Evolutionary conservation across 2,329 filamentous ascomycete genomes (phyloP), one percentile per base, ranked within the genome.

Genomic region (Hypoxylon sp.): DNA sequence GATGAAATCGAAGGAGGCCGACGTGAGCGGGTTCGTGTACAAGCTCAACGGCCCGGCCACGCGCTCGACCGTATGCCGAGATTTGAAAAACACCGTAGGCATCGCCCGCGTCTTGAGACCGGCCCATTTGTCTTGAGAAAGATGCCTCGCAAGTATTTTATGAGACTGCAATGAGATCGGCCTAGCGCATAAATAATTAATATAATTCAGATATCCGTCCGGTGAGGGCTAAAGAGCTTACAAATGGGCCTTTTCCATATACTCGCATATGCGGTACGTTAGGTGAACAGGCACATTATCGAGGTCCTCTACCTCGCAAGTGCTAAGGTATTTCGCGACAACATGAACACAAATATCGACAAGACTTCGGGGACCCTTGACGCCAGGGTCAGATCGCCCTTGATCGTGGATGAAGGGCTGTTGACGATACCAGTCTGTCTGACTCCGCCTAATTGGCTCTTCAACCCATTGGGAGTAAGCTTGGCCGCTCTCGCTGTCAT

Each of bases 21-120:
- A 81, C n/a, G 69, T 74, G 40, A 85, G 65, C 10, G 82, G 83
- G 30, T 74, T 69, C 8, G 76, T 78, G 69, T 83, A 85, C n/a
- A 73, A 66, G 13, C 61, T 63, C 25, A 85, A 78, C 1, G 71
- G 64, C 30, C 1, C 44, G 13, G 8, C 56, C 17, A 51, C 49
- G 1, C 14, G 11, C 14, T 17, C 4, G 11, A 69, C 60, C 13
- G 17, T 27, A 25, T 63, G 30, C 20, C 40, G 14, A 8, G 10
- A 22, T 30, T 53, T 51, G 20, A 44, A 67, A 3, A 68, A 5
- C 10, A n/a, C 5, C 10, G 27, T 2, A 14, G 68, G 59, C 40
- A 57, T 33, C 2, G 27, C 4, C 5, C 7, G 27, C 10, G n/a
- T 6, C 7, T 3, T 42, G 7, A 11, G 30, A n/a, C 30, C 3